A percentile compares a stretch with the other conserved stretches of the same genome.
These are phyloP conservation scores for Saccharomycopsis schoenii DNA, from an alignment of 805 yeast species.

Conservation along the genomic window DNA sequence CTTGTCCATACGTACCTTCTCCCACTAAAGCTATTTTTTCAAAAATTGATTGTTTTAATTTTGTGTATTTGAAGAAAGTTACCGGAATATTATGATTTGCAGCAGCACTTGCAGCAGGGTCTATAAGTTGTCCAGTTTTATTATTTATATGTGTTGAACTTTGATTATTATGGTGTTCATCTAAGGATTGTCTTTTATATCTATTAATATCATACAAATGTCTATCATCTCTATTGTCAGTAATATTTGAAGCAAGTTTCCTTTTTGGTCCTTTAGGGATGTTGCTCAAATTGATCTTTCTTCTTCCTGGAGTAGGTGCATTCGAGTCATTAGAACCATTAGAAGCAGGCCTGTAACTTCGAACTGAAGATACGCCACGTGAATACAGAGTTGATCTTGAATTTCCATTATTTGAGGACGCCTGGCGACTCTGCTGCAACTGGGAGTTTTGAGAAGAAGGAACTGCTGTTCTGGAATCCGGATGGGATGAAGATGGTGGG, in stretches of 20 bases:
- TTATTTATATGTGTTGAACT: neutral
- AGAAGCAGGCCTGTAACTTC: neutral
- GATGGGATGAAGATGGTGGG: neutral
- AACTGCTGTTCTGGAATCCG: neutral
- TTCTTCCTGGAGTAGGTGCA: neutral
- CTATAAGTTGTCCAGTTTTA: neutral
- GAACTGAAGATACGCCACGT: neutral
- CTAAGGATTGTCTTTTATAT: neutral
- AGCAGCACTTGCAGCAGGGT: neutral
- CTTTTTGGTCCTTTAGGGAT: constrained; percentile 18
- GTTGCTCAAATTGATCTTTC: constrained; percentile 6
- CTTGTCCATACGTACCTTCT: constrained; percentile 98
- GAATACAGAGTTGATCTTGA: neutral
- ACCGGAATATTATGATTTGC: neutral
- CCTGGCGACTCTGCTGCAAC: neutral
- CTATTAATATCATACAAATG: neutral
- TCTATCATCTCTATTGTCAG: neutral
- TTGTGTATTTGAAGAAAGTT: constrained; percentile 10
- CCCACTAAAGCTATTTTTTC: constrained; percentile 83
- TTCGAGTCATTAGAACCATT: neutral
- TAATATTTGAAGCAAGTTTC: neutral
- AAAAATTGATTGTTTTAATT: constrained; percentile 29
- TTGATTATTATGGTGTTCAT: neutral
- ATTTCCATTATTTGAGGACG: neutral
- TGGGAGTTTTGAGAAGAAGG: neutral